These are phyloP conservation scores for Wilhelminamyces savonicus DNA, from an alignment of 805 yeast genomes.

Conservation along the genomic window DNA sequence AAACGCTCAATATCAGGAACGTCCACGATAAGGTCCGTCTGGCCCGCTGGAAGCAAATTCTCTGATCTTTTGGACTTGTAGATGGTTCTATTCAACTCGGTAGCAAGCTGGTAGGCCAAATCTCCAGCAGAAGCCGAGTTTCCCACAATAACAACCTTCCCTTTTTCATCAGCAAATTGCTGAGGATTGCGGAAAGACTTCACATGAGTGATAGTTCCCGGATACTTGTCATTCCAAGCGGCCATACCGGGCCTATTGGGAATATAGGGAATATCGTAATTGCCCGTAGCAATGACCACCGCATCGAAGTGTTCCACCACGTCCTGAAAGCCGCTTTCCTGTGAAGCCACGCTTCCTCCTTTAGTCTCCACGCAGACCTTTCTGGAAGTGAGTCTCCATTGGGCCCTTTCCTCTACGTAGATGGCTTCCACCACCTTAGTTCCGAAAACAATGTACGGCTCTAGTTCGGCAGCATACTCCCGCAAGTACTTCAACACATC, in stretches of 20 bases:
- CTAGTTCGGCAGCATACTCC: conserved; percentile 44
- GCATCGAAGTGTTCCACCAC: conserved; percentile 26
- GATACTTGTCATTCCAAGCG: conserved; percentile 20
- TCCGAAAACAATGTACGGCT: conserved; percentile 35
- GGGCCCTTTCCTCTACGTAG: conserved; percentile 5
- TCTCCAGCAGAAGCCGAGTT: conserved; percentile 76
- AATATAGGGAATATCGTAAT: conserved; percentile 28
- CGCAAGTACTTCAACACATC: conserved; percentile 60
- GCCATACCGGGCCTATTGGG: conserved; percentile 27
- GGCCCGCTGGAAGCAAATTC: conserved; percentile 37
- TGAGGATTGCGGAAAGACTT: conserved; percentile 21
- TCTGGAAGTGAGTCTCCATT: conserved; percentile 41
- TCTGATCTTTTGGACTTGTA: conserved; percentile 47
- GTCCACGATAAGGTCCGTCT: conserved; percentile 32
- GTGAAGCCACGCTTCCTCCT: conserved; percentile 16
- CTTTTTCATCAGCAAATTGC: conserved; percentile 19
- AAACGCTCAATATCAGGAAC: conserved; percentile 38
- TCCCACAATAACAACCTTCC: conserved; percentile 63
- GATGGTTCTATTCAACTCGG: conserved; percentile 32
- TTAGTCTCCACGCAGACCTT: conserved; percentile 20
- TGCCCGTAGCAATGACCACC: conserved; percentile 34
- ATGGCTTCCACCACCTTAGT: conserved; percentile 42
- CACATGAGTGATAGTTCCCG: conserved; percentile 25
- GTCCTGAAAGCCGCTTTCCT: conserved; percentile 3
- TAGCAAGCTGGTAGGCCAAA: conserved; percentile 55